These are phyloP conservation scores for Neonectria punicea DNA, from an alignment of 2,329 filamentous ascomycete species.

Conservation along the genomic window DNA sequence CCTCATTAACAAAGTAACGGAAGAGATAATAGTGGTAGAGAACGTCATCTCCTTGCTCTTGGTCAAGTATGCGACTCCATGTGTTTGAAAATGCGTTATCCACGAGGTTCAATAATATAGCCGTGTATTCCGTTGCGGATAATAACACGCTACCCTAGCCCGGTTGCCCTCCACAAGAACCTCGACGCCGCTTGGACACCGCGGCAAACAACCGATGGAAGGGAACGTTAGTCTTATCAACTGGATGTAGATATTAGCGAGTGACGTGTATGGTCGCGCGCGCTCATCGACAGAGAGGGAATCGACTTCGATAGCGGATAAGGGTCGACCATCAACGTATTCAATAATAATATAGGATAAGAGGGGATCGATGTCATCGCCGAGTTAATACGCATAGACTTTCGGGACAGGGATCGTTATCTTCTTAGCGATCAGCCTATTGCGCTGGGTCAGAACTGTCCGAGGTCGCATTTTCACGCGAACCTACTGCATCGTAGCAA, in stretches of 20 bases:
- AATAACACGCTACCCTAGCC: not conserved
- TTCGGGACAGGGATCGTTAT: constrained; percentile 18
- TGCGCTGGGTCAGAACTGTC: too few relatives aligned
- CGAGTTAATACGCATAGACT: constrained; percentile 16
- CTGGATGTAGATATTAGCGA: constrained; percentile 26
- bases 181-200: not conserved
- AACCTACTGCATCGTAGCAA: constrained; percentile 23
- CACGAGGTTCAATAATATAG: constrained; percentile 20
- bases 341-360: constrained; percentile 24
- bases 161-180: too few relatives aligned
- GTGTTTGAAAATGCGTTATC: constrained; percentile 22
- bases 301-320: constrained; percentile 10
- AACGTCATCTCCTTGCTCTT: constrained; percentile 27
- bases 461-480: not conserved
- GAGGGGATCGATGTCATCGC: not conserved
- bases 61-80: constrained; percentile 9
- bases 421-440: constrained; percentile 15
- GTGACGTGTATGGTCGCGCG: constrained; percentile 18
- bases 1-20: constrained; percentile 11
- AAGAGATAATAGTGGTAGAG: constrained; percentile 41
- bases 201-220: constrained; percentile 19
- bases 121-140: constrained; percentile 19
- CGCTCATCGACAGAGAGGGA: constrained; percentile 7
- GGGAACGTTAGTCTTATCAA: constrained; percentile 24
- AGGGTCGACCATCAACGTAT: constrained; percentile 15